Conservation (phyloP, 306 rosid species). For the Rosa chinensis region DNA sequence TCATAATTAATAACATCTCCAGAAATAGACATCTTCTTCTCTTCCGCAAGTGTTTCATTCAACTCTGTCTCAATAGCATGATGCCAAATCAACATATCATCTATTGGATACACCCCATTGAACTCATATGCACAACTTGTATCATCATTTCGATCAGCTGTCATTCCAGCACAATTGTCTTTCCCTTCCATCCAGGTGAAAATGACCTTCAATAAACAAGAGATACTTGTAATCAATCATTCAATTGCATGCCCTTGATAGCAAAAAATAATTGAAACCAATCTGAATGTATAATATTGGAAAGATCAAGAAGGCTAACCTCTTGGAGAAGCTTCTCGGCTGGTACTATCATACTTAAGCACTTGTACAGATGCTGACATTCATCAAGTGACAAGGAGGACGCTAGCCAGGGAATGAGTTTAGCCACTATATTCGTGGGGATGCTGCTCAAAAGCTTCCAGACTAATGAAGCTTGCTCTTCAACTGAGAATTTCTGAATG, state of each 20-base stretch:
- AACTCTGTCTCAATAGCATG: conserved; percentile 79
- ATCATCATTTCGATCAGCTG: conserved; percentile 32
- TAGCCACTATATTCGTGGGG: conserved; percentile 67
- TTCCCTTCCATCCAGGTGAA: conserved; percentile 75
- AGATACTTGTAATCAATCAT: conserved; percentile 21
- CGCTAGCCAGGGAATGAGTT: conserved; percentile 77
- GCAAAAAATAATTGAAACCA: not conserved
- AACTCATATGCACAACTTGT: conserved; percentile 40
- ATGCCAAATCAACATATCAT: conserved; percentile 84
- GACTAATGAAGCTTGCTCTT: conserved; percentile 75
- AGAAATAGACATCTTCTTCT: conserved; percentile 37
- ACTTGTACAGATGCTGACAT: conserved; percentile 52
- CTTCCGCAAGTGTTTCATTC: conserved; percentile 49
- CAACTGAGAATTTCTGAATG: conserved; percentile 63
- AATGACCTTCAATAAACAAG: conserved; percentile 59
- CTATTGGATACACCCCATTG: conserved; percentile 62
- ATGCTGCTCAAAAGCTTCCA: conserved; percentile 83
- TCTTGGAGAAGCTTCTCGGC: conserved; percentile 76
- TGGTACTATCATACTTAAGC: conserved; percentile 67
- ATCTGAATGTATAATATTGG: not conserved
- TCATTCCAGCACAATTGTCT: conserved; percentile 21
- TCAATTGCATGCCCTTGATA: conserved; percentile 5
- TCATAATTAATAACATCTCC: conserved; percentile 50
- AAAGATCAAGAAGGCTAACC: conserved; percentile 34
- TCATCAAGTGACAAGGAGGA: conserved; percentile 65